Evolutionary conservation across 345 rosid species (phyloP).

Genomic region (Salix viminalis): DNA sequence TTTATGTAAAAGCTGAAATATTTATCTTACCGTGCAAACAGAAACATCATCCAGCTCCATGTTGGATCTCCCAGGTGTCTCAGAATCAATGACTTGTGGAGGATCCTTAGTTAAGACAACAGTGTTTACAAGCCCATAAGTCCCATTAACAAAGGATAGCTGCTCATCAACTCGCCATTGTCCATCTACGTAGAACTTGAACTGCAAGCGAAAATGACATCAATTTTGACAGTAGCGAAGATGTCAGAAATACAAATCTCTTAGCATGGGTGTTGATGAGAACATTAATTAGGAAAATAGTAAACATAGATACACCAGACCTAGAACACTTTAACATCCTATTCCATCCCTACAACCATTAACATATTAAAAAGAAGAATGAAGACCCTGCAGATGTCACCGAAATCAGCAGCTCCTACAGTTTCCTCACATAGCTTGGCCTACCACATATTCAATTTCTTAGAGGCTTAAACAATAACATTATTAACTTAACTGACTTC

Average conservation of each 20-base stretch:
- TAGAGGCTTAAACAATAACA: not conserved
- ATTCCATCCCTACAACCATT: not conserved
- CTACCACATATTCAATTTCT: not conserved
- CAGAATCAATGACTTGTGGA: conserved; percentile 31
- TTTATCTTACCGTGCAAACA: conserved; percentile 42
- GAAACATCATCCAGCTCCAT: conserved; percentile 82
- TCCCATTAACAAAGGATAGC: conserved; percentile 49
- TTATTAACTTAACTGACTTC: not conserved
- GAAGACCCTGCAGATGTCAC: not conserved
- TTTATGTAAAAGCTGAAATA: not conserved
- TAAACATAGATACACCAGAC: not conserved
- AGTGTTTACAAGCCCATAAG: conserved; percentile 70
- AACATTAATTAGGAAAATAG: not conserved
- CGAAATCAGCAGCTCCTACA: not conserved
- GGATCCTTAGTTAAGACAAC: conserved; percentile 49
- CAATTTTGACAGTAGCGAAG: not conserved
- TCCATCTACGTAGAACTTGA: conserved; percentile 84
- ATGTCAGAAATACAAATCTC: not conserved
- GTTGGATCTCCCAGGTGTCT: conserved; percentile 38
- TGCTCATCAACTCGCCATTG: conserved; percentile 89
- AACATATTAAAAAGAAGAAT: not conserved
- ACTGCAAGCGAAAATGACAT: conserved; percentile 41
- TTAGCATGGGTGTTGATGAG: not conserved
- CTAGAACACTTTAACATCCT: not conserved
- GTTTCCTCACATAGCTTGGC: not conserved